phyloP scores from a whole-genome alignment of 2,329 filamentous ascomycete species.

The Atkinsonella hypoxylon region DNA sequence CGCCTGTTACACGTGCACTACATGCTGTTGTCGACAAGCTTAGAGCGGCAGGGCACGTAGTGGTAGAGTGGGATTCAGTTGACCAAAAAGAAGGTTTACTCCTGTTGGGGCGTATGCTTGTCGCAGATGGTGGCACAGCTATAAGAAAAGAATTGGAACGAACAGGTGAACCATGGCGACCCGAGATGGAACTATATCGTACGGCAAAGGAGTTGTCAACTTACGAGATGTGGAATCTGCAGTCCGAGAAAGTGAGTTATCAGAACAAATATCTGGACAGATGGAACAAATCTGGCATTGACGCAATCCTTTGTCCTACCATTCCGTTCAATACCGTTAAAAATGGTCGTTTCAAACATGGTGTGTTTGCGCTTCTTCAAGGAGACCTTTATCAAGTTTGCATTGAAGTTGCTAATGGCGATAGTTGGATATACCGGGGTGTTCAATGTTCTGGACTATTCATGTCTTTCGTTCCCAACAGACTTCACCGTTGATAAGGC shows the following conservation, averaged over 20 bases:
- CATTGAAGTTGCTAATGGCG: too few relatives aligned
- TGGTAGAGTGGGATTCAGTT: constrained; percentile 38
- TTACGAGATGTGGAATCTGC: constrained; percentile 35
- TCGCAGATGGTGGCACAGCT: constrained; percentile 33
- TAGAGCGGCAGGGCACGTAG: constrained; percentile 32
- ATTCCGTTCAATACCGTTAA: constrained; percentile 32
- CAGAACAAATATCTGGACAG: constrained; percentile 34
- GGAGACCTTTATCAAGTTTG: too few relatives aligned
- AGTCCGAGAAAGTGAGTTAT: constrained; percentile 30
- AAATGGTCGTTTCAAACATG: constrained; percentile 31
- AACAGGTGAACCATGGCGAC: constrained; percentile 30
- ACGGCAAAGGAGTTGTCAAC: constrained; percentile 26
- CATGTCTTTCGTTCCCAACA: constrained; percentile 34
- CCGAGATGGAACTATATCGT: constrained; percentile 24
- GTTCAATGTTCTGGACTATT: constrained; percentile 37
- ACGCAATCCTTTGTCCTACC: constrained; percentile 50
- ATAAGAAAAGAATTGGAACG: constrained; percentile 26
- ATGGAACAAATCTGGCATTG: constrained; percentile 37
- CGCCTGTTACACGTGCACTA: constrained; percentile 49
- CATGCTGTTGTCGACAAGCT: constrained; percentile 31
- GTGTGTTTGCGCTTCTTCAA: constrained; percentile 15
- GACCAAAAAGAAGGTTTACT: constrained; percentile 26
- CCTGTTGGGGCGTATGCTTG: constrained; percentile 33
- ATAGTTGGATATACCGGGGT: constrained; percentile 38
- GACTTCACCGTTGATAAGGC: constrained; percentile 27